Evolutionary conservation across 495 filamentous ascomycete species (phyloP).

Genomic region (Penicillium salamii): DNA sequence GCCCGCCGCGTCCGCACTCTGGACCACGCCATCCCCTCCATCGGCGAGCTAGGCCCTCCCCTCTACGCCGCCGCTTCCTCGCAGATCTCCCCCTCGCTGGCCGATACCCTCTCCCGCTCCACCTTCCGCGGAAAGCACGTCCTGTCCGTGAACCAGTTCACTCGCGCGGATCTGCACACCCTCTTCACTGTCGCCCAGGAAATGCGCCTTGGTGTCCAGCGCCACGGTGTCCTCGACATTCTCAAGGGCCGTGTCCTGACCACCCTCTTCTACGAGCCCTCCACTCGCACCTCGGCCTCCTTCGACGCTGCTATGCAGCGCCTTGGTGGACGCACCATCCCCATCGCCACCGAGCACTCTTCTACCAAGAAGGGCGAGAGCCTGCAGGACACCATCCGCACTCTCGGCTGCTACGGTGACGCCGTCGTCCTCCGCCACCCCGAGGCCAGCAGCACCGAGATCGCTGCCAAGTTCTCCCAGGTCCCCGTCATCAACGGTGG

Average conservation of each 20-base stretch:
- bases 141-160: constrained; percentile 86
- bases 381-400: constrained; percentile 89
- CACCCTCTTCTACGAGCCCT: constrained; percentile 97
- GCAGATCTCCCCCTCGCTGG: constrained; percentile 56
- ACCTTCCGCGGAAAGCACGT: constrained; percentile 85
- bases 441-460: constrained; percentile 68
- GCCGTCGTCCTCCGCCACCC: constrained; percentile 93
- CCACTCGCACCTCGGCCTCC: constrained; percentile 90
- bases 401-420: constrained; percentile 89
- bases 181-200: constrained; percentile 96
- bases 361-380: constrained; percentile 91
- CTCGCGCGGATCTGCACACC: constrained; percentile 78
- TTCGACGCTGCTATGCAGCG: constrained; percentile 99
- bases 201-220: constrained; percentile 89
- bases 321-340: constrained; percentile 78
- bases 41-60: constrained; percentile 54
- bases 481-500: constrained; percentile 96
- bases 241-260: constrained; percentile 81
- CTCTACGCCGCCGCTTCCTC: constrained; percentile 39
- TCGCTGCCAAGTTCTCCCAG: constrained; percentile 78
- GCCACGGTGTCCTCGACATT: constrained; percentile 82
- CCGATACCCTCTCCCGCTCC: constrained; percentile 71
- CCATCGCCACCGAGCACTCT: constrained; percentile 74
- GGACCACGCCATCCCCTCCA: constrained; percentile 25
- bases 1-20: constrained; percentile 26